phyloP scores from a whole-genome alignment of 2,329 filamentous ascomycete species.

The Calonectria montana region DNA sequence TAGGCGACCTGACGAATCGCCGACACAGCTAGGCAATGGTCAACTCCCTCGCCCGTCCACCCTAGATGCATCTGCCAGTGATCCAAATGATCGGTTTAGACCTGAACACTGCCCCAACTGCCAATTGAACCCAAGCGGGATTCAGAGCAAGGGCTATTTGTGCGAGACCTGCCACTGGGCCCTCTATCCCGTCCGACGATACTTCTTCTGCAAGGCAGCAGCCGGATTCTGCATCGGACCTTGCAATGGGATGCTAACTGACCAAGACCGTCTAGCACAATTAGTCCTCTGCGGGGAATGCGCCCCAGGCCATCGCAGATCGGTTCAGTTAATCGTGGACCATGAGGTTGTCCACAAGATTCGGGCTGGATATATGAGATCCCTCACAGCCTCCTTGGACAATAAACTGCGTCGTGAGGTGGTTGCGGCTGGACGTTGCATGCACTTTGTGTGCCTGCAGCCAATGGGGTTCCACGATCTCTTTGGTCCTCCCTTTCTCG shows the following conservation, averaged over 20 bases:
- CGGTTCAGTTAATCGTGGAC: neutral
- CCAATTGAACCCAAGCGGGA: neutral
- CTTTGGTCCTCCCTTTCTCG: neutral
- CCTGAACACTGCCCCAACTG: conserved; percentile 19
- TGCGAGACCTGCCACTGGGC: neutral
- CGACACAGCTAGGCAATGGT: neutral
- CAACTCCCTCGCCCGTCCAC: neutral
- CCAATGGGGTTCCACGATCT: neutral
- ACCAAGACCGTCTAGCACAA: conserved; percentile 10
- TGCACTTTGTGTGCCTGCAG: neutral
- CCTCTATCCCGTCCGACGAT: neutral
- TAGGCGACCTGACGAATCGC: conserved; percentile 7
- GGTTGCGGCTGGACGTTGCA: neutral
- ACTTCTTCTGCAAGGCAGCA: neutral
- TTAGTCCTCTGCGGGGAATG: neutral
- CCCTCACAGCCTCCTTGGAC: neutral
- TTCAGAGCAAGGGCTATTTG: neutral
- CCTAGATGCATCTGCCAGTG: neutral
- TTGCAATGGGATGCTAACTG: neutral
- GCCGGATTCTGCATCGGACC: neutral
- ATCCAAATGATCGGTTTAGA: conserved; percentile 1
- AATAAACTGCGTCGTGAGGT: neutral
- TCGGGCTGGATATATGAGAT: neutral
- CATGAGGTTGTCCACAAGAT: neutral
- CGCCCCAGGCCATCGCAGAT: neutral